Base-by-base conservation (phyloP, 2,329 filamentous ascomycete genomes). In the Fusarium sp. region DNA sequence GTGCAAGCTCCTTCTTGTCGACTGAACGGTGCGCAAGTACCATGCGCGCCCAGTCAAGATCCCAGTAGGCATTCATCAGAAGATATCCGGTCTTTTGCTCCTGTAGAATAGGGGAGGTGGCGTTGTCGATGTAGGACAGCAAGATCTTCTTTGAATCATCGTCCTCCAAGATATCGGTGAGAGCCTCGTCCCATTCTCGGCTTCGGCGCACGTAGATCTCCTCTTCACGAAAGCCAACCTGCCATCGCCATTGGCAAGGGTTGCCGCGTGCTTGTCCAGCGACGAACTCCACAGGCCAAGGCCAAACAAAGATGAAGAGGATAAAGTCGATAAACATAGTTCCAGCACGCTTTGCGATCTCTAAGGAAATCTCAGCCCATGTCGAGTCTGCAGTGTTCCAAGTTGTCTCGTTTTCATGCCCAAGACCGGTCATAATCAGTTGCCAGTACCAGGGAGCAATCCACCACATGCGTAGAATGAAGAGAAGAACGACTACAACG, bases 11-110 rank as follows among this genome's bases (percentile, higher is more conserved):
- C 74, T 89, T 89, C 70, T 84, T 83, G 69, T 93, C 90, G 3
- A 94, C 86, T 70, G 97, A 79, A 34, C 82, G 81, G 46, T 93
- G 91, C 6, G 93, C 93, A 66, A 86, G 81, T 14, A 93, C 83
- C 93, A 98, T 98, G 21, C 86, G 86, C 48, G 85, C 85, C 86
- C 94, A 98, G 78, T 97, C 94, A 64, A 98, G 83, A 78, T 97
- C 92, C 91, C 93, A 98, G 66, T 93, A 87, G 66, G 86, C 88
- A 77, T 94, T 92, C 84, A 97, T 92, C 71, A 96, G 90, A 68
- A 97, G 81, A 77, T 97, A 97, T 21, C 93, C 94, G 30, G 94
- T 97, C 85, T 97, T 97, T 72, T 89, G 85, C 72, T 86, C 83
- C 74, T 95, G 83, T 54, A 90, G 84, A 74, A 88, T 81, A 23